Conservation (phyloP, 768 basidiomycete genomes). For the Boletus subcaerulescens region DNA sequence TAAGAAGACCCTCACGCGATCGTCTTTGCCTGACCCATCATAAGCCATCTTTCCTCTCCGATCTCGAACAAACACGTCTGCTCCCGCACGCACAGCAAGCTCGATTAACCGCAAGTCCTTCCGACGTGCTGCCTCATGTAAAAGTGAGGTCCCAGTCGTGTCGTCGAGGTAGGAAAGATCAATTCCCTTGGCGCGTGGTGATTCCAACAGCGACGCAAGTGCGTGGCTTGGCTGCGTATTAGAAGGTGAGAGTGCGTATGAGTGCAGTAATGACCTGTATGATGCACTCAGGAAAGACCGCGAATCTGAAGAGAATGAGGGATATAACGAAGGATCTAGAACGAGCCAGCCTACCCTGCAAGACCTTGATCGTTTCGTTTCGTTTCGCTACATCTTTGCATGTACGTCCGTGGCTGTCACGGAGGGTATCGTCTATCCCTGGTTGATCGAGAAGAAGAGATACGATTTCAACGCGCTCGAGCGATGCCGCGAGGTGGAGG, state of each 20-base stretch:
- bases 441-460: constrained; percentile 76
- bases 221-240: constrained; percentile 40
- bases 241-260: constrained; percentile 64
- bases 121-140: constrained; percentile 84
- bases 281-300: constrained; percentile 71
- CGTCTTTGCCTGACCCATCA: constrained; percentile 73
- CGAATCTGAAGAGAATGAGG: constrained; percentile 53
- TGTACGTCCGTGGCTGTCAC: constrained; percentile 64
- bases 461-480: constrained; percentile 72
- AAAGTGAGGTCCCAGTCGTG: constrained; percentile 67
- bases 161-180: constrained; percentile 82
- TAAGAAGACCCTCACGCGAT: constrained; percentile 77
- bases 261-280: constrained; percentile 68
- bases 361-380: constrained; percentile 59
- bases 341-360: constrained; percentile 54
- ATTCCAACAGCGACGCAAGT: constrained; percentile 58
- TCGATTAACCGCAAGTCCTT: constrained; percentile 81
- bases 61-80: constrained; percentile 86
- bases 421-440: constrained; percentile 71
- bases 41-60: constrained; percentile 65
- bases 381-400: constrained; percentile 70
- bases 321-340: neutral
- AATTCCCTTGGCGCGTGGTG: constrained; percentile 65
- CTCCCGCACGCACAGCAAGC: constrained; percentile 79
- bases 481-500: constrained; percentile 67